A percentile compares a stretch with the other conserved stretches of the same genome.
Conservation (phyloP, 1,139 yeast genomes). For the Zygosaccharomyces sapae region DNA sequence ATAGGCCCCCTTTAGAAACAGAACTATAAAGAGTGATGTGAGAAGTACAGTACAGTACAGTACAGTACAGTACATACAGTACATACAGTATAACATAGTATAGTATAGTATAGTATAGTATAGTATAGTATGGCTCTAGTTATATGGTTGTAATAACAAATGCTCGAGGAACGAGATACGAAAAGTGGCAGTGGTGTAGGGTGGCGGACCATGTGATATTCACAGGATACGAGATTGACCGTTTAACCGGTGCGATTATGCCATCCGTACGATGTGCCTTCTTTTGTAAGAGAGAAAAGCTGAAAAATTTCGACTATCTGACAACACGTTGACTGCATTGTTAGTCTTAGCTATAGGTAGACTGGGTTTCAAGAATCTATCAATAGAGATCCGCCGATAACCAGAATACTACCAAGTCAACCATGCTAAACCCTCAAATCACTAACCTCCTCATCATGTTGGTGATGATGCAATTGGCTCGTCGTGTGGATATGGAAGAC, state of each 20-base stretch:
- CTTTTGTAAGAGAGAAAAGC: background rate
- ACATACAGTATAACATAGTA: background rate
- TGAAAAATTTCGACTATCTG: background rate
- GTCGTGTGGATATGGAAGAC: slow-evolving; percentile 84
- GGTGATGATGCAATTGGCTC: slow-evolving; percentile 94
- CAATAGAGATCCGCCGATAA: background rate
- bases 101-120: background rate
- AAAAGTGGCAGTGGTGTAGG: too few relatives aligned
- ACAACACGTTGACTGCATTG: background rate
- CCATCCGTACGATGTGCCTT: too few relatives aligned
- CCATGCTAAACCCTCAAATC: slow-evolving; percentile 74
- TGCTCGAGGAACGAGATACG: background rate
- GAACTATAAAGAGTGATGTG: background rate
- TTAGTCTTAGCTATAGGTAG: background rate
- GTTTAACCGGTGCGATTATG: too few relatives aligned
- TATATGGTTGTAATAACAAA: background rate
- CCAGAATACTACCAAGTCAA: background rate
- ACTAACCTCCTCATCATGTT: slow-evolving; percentile 87
- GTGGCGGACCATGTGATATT: too few relatives aligned
- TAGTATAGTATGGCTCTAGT: background rate
- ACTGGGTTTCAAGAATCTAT: background rate
- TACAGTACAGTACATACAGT: background rate
- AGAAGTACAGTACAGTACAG: background rate
- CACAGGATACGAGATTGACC: too few relatives aligned
- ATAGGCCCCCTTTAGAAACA: background rate